phyloP scores from a whole-genome alignment of 1,139 yeast genomes.

The Magnusiomyces paraingens region DNA sequence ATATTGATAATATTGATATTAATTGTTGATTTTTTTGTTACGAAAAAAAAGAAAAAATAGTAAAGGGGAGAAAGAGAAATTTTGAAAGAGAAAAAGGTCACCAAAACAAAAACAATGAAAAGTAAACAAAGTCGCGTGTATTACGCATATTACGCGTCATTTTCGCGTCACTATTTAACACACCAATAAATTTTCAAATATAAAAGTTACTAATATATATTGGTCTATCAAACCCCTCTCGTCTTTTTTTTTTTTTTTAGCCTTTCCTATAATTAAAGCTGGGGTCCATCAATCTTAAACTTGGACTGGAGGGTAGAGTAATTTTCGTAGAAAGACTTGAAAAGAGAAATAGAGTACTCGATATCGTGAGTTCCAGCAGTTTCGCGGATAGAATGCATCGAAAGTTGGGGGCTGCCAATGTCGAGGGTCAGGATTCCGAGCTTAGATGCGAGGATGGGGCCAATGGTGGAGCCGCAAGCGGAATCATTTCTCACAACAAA shows the following conservation, averaged over 20 bases:
- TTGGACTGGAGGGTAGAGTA: conserved; percentile 33
- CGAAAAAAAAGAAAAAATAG: background rate
- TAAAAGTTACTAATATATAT: too few species aligned
- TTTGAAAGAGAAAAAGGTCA: background rate
- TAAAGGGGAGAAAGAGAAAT: background rate
- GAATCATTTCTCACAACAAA: conserved; percentile 90
- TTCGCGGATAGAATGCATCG: conserved; percentile 95
- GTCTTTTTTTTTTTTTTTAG: background rate
- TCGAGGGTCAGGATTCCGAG: conserved; percentile 87
- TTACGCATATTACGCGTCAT: too few species aligned
- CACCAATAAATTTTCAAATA: too few species aligned
- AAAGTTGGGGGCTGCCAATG: conserved; percentile 87
- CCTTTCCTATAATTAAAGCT: background rate
- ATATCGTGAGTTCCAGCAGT: conserved; percentile 83
- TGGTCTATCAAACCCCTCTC: background rate
- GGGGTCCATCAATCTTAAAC: conserved; percentile 30
- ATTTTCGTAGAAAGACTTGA: conserved; percentile 46
- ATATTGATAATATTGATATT: background rate
- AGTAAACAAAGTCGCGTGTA: background rate
- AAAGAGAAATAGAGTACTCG: conserved; percentile 53
- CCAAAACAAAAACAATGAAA: background rate
- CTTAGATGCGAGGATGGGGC: conserved; percentile 85
- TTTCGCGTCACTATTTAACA: too few species aligned
- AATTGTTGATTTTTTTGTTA: background rate
- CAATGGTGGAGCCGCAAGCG: conserved; percentile 95